These are phyloP conservation scores for Baudoinia panamericana DNA, from an alignment of 495 filamentous ascomycete genomes.

Conservation along the genomic window DNA sequence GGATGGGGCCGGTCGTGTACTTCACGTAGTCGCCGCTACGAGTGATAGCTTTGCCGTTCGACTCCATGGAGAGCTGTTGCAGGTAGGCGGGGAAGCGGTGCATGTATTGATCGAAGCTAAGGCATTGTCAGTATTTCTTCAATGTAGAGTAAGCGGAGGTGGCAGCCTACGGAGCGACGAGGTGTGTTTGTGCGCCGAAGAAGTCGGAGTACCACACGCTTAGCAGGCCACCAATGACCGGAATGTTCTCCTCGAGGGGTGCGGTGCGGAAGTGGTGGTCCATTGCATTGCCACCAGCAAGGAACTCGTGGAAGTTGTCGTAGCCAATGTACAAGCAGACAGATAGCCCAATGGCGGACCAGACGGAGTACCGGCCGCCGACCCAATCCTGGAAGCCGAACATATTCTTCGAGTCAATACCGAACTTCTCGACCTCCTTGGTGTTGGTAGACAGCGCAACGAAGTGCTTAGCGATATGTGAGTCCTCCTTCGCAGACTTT, in stretches of 20 bases:
- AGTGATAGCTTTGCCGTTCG: slow-evolving; percentile 95
- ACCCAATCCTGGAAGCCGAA: slow-evolving; percentile 98
- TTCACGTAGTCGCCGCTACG: slow-evolving; percentile 82
- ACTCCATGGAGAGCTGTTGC: slow-evolving; percentile 98
- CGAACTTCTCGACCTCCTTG: slow-evolving; percentile 89
- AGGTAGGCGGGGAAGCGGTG: slow-evolving; percentile 98
- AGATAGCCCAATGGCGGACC: slow-evolving; percentile 94
- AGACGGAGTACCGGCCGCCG: slow-evolving; percentile 93
- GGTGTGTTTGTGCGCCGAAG: slow-evolving; percentile 92
- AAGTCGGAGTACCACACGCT: slow-evolving; percentile 99
- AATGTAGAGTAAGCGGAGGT: background rate
- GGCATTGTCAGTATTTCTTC: slow-evolving; percentile 2
- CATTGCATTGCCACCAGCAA: slow-evolving; percentile 91
- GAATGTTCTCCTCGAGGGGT: slow-evolving; percentile 89
- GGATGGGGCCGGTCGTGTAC: slow-evolving; percentile 87
- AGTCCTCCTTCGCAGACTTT: slow-evolving; percentile 60
- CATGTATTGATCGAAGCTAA: slow-evolving; percentile 91
- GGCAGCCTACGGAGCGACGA: slow-evolving; percentile 65
- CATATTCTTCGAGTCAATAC: slow-evolving; percentile 97
- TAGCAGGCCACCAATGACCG: slow-evolving; percentile 77
- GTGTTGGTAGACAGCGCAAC: slow-evolving; percentile 96
- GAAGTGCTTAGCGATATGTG: slow-evolving; percentile 89
- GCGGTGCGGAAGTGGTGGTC: slow-evolving; percentile 92
- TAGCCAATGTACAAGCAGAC: slow-evolving; percentile 89
- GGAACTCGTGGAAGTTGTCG: slow-evolving; percentile 95